phyloP scores from a whole-genome alignment of 768 basidiomycete genomes.

The Pleurotus tuoliensis region DNA sequence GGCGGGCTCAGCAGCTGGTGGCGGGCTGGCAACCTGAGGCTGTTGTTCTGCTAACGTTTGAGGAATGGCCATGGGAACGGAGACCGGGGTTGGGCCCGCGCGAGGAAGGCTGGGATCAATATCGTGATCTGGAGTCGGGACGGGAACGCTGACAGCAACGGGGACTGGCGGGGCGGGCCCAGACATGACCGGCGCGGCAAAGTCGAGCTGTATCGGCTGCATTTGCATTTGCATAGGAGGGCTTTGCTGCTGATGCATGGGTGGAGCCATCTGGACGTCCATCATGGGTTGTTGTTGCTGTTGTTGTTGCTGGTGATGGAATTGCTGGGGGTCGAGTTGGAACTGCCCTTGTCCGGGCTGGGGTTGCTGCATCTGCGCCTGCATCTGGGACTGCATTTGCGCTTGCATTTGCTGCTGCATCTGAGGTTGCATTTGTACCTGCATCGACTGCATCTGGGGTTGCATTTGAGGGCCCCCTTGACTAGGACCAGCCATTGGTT shows the following conservation, averaged over 20 bases:
- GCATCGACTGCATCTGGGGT: neutral
- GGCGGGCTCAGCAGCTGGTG: neutral
- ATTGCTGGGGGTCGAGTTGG: neutral
- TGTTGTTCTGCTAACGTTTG: neutral
- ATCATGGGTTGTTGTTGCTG: neutral
- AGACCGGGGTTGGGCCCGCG: neutral
- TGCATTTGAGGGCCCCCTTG: neutral
- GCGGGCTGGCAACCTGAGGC: neutral
- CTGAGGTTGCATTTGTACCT: neutral
- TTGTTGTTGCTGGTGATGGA: neutral
- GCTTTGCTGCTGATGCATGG: neutral
- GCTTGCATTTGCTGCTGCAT: neutral
- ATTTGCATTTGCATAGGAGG: neutral
- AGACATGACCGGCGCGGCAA: neutral
- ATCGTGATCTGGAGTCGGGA: slow-evolving; percentile 6
- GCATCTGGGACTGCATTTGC: neutral
- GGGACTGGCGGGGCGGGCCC: neutral
- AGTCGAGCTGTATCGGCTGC: neutral
- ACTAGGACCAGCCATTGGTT: neutral
- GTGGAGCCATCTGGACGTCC: slow-evolving; percentile 4
- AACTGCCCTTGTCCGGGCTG: neutral
- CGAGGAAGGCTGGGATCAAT: slow-evolving; percentile 5
- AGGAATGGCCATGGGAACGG: neutral
- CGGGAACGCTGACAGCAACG: neutral
- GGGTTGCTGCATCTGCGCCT: neutral